Percentiles rank a stretch among this genome's conserved stretches.
These are phyloP conservation scores for Scheffersomyces spartinae DNA, from an alignment of 805 yeast species.

Conservation along the genomic window DNA sequence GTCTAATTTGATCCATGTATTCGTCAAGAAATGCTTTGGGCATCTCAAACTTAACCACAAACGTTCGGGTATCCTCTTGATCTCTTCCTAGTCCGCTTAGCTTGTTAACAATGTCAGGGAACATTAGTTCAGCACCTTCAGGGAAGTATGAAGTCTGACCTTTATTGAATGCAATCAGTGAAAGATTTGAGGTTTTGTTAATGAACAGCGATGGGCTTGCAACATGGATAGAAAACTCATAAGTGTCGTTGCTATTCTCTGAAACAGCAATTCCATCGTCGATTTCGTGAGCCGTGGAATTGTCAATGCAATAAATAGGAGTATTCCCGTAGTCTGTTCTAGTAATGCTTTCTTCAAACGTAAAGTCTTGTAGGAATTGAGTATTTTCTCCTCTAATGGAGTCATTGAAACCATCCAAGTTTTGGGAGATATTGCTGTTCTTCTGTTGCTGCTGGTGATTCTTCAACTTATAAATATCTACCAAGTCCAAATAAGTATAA, in stretches of 20 bases:
- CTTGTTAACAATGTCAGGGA: constrained; percentile 46
- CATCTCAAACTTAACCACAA: constrained; percentile 22
- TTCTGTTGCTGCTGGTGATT: too few species aligned
- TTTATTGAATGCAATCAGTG: constrained; percentile 47
- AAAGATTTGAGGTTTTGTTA: constrained; percentile 24
- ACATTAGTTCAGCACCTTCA: constrained; percentile 52
- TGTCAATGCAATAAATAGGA: constrained; percentile 75
- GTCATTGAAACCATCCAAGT: constrained; percentile 14
- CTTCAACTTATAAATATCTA: too few species aligned
- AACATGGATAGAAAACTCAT: constrained; percentile 54
- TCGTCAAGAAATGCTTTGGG: constrained; percentile 9
- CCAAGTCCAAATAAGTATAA: too few species aligned
- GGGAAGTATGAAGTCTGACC: constrained; percentile 68
- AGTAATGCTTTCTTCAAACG: too few species aligned
- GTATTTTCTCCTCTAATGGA: constrained; percentile 13
- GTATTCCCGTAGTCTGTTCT: constrained; percentile 33
- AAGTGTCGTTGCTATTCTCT: constrained; percentile 12
- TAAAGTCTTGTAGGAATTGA: too few species aligned
- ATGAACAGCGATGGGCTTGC: constrained; percentile 80
- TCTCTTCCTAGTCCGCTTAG: constrained; percentile 40
- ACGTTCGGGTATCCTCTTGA: constrained; percentile 29
- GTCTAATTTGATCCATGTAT: constrained; percentile 6
- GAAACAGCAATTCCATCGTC: constrained; percentile 83
- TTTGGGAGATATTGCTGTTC: too few species aligned
- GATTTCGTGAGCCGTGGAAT: constrained; percentile 71